Percentiles rank a stretch among this genome's conserved stretches.
These are phyloP conservation scores for Penicillium sp. DNA, from an alignment of 2,329 filamentous ascomycete genomes.

Conservation along the genomic window DNA sequence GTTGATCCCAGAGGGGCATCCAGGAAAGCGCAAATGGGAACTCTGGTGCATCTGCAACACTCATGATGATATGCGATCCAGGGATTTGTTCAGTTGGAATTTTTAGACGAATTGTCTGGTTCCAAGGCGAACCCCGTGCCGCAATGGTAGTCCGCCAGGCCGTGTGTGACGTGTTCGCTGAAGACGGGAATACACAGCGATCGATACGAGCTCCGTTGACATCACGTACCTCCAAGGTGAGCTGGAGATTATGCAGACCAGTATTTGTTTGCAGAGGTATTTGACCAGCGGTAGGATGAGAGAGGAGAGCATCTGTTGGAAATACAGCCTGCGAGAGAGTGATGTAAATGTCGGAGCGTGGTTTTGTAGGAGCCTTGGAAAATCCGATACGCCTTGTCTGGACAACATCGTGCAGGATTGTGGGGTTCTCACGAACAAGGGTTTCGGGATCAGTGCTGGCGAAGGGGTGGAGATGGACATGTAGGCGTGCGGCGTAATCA, in stretches of 20 bases:
- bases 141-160: slow-evolving; percentile 85
- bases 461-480: slow-evolving; percentile 78
- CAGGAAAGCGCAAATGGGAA: slow-evolving; percentile 89
- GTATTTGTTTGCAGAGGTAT: slow-evolving; percentile 67
- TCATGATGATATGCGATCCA: slow-evolving; percentile 83
- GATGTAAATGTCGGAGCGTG: slow-evolving; percentile 91
- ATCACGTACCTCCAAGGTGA: slow-evolving; percentile 85
- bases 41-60: slow-evolving; percentile 79
- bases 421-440: slow-evolving; percentile 83
- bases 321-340: slow-evolving; percentile 79
- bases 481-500: slow-evolving; percentile 70
- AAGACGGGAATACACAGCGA: slow-evolving; percentile 81
- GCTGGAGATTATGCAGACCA: slow-evolving; percentile 73
- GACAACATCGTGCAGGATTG: slow-evolving; percentile 74
- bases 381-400: slow-evolving; percentile 91
- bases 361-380: slow-evolving; percentile 82
- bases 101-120: slow-evolving; percentile 79
- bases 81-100: slow-evolving; percentile 78
- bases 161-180: slow-evolving; percentile 74
- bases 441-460: slow-evolving; percentile 72
- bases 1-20: slow-evolving; percentile 89
- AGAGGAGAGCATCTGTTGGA: slow-evolving; percentile 62
- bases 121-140: slow-evolving; percentile 79
- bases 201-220: slow-evolving; percentile 78
- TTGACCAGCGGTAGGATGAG: slow-evolving; percentile 75